These are phyloP conservation scores for Edaphochlamys debaryana DNA, from an alignment of 139 green algal species.

Conservation along the genomic window DNA sequence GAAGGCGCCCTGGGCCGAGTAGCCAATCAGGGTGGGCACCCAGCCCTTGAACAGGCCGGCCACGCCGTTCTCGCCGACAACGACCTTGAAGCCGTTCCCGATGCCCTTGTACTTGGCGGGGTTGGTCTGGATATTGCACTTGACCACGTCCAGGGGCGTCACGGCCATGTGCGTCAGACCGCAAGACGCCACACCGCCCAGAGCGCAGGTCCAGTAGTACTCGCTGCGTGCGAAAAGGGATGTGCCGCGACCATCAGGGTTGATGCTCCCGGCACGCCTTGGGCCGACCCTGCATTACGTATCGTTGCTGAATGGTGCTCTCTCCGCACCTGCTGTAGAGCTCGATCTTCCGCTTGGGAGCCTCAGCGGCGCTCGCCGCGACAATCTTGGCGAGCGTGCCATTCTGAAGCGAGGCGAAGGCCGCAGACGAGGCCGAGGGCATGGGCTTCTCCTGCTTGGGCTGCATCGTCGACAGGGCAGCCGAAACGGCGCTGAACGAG, in stretches of 20 bases:
- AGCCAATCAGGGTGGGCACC: conserved; percentile 87
- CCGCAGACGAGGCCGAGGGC: no score
- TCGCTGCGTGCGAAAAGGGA: conserved; percentile 12
- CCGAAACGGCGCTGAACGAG: conserved; percentile 10
- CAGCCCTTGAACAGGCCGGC: conserved; percentile 83
- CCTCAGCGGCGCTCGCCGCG: conserved; percentile 56
- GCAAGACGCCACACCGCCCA: conserved; percentile 62
- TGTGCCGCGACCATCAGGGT: no score
- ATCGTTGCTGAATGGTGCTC: no score
- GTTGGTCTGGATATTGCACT: conserved; percentile 89
- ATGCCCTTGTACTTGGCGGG: conserved; percentile 75
- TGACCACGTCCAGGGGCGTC: conserved; percentile 94
- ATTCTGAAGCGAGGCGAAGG: conserved; percentile 18
- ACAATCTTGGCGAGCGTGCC: conserved; percentile 49
- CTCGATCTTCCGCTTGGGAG: conserved; percentile 57
- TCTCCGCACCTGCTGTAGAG: conserved; percentile 66
- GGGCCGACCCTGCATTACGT: no score
- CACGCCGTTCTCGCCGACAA: conserved; percentile 74
- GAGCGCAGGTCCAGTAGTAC: conserved; percentile 39
- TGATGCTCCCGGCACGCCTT: no score
- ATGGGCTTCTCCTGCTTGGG: conserved; percentile 30
- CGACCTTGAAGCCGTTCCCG: conserved; percentile 71
- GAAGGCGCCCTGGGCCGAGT: conserved; percentile 87
- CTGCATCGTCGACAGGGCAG: conserved; percentile 39
- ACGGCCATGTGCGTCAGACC: conserved; percentile 76